phyloP scores from a whole-genome alignment of 2,329 filamentous ascomycete genomes.

The Kalmusia sp. region DNA sequence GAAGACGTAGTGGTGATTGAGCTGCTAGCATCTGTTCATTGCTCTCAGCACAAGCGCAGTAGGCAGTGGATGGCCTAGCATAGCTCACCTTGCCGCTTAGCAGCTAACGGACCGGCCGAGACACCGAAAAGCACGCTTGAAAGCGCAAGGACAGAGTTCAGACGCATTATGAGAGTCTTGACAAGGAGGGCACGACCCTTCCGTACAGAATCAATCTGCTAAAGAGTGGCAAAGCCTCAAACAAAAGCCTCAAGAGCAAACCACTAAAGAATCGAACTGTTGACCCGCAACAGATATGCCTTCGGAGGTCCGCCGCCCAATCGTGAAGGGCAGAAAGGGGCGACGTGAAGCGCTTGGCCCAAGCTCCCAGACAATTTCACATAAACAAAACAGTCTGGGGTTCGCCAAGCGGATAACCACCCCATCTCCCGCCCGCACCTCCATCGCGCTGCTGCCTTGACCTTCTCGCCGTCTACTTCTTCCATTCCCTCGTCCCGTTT shows the following conservation, averaged over 20 bases:
- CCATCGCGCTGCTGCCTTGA: conserved; percentile 4
- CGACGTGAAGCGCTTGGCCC: background rate
- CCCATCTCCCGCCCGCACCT: background rate
- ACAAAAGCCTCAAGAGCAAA: too few species aligned
- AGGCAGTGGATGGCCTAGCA: background rate
- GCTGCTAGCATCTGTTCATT: background rate
- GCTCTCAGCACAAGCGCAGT: conserved; percentile 3
- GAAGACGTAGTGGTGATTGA: background rate
- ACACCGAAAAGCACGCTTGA: conserved; percentile 21
- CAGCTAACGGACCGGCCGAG: conserved; percentile 25
- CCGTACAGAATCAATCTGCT: too few species aligned
- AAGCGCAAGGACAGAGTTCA: conserved; percentile 19
- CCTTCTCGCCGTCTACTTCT: background rate
- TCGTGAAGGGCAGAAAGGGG: background rate
- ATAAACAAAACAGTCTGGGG: background rate
- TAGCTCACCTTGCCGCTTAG: conserved; percentile 27
- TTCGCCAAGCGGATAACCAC: background rate
- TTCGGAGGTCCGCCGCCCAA: background rate
- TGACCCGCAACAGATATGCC: background rate
- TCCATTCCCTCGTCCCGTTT: background rate
- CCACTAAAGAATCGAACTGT: too few species aligned
- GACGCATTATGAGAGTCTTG: conserved; percentile 21
- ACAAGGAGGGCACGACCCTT: too few species aligned
- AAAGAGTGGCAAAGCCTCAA: too few species aligned
- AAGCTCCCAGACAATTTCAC: background rate